phyloP scores from a whole-genome alignment of 2,329 filamentous ascomycete species.

The Daldinia sp. region DNA sequence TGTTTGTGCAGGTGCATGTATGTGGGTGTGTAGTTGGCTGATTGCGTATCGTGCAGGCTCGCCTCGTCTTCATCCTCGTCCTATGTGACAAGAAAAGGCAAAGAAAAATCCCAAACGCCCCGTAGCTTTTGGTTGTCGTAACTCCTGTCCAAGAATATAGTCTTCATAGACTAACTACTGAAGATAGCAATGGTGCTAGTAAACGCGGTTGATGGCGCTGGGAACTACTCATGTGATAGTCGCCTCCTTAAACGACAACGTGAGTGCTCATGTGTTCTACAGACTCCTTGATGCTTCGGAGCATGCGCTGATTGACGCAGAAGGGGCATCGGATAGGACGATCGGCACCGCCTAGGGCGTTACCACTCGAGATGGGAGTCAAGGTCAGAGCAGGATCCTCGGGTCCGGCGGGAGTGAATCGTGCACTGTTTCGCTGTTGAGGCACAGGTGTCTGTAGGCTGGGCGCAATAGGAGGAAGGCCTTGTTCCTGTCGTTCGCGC shows the following conservation, averaged over 20 bases:
- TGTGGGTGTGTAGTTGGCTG: neutral
- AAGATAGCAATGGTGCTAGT: neutral
- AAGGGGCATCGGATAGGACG: slow-evolving; percentile 65
- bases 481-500: slow-evolving; percentile 58
- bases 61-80: neutral
- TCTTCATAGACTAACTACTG: neutral
- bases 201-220: too few species aligned
- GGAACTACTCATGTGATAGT: neutral
- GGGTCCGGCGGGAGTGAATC: slow-evolving; percentile 42
- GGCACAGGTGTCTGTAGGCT: slow-evolving; percentile 40
- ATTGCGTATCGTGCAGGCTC: neutral
- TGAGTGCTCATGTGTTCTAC: slow-evolving; percentile 70
- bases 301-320: slow-evolving; percentile 68
- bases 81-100: neutral
- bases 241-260: slow-evolving; percentile 58
- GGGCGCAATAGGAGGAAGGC: slow-evolving; percentile 46
- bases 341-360: slow-evolving; percentile 56
- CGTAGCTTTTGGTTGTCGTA: slow-evolving; percentile 1
- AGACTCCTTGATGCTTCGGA: slow-evolving; percentile 67
- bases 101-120: slow-evolving; percentile 12
- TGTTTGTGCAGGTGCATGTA: neutral
- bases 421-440: slow-evolving; percentile 33
- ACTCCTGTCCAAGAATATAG: neutral
- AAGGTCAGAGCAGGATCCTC: slow-evolving; percentile 57
- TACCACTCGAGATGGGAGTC: slow-evolving; percentile 63